phyloP scores from a whole-genome alignment of 2,329 filamentous ascomycete species.

The Sporothrix brasiliensis region DNA sequence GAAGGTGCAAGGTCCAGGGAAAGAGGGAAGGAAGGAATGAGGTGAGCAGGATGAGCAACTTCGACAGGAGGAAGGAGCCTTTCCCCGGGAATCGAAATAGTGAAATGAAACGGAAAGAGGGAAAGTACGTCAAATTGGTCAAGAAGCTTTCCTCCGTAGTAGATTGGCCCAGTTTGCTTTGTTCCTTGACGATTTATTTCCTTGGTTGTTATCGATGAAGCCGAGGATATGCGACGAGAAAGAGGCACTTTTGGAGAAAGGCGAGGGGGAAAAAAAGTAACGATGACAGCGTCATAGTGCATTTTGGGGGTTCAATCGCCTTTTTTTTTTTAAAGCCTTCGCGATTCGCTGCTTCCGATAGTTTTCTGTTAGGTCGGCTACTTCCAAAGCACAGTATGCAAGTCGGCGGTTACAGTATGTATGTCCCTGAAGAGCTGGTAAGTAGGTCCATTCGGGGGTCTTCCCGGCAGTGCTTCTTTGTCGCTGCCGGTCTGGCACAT shows the following conservation, averaged over 20 bases:
- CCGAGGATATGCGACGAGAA: conserved; percentile 11
- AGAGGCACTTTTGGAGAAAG: conserved; percentile 18
- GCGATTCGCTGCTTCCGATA: background rate
- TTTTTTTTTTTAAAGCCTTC: conserved; percentile 14
- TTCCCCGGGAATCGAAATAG: conserved; percentile 5
- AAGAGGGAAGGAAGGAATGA: background rate
- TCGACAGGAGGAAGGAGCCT: conserved; percentile 20
- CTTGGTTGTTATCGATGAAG: background rate
- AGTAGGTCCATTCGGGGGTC: background rate
- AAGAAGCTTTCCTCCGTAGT: background rate
- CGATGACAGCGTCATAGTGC: conserved; percentile 16
- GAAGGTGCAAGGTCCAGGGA: background rate
- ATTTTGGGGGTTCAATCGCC: conserved; percentile 3
- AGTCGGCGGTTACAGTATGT: background rate
- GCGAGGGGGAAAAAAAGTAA: background rate
- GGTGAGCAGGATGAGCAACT: conserved; percentile 3
- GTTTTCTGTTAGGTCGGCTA: conserved; percentile 14
- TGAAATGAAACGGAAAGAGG: conserved; percentile 3
- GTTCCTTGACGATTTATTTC: too few relatives aligned
- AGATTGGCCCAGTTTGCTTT: conserved; percentile 2
- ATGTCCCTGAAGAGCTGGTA: background rate
- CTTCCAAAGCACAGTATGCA: background rate
- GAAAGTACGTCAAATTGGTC: conserved; percentile 8
- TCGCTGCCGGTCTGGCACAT: conserved; percentile 14
- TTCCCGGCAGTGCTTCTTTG: background rate